Conservation (phyloP, 768 basidiomycete genomes). For the Mycena venus region DNA sequence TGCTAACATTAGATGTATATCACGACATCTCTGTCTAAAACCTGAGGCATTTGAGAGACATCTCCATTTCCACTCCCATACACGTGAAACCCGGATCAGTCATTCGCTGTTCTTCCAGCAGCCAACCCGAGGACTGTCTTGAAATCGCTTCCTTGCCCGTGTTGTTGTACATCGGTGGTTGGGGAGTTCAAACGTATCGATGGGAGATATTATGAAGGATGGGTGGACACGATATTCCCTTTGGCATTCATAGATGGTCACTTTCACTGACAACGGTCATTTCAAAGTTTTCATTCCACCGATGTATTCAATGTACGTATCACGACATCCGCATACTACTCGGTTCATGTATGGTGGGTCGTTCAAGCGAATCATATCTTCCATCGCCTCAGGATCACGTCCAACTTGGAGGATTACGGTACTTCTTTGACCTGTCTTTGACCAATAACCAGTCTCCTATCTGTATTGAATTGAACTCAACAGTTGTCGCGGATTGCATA, state of each 20-base stretch:
- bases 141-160: neutral
- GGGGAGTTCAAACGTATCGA: neutral
- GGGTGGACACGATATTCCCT: too few relatives aligned
- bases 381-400: neutral
- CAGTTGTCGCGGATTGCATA: neutral
- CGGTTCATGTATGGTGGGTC: neutral
- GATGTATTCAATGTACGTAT: neutral
- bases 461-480: neutral
- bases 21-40: neutral
- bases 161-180: neutral
- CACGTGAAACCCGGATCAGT: neutral
- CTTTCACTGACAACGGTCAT: too few relatives aligned
- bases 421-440: too few relatives aligned
- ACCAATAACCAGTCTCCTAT: too few relatives aligned
- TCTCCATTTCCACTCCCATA: neutral
- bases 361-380: conserved; percentile 14
- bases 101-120: neutral
- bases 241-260: neutral
- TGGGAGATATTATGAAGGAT: neutral
- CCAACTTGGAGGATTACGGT: conserved; percentile 1
- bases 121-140: neutral
- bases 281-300: neutral
- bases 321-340: too few relatives aligned
- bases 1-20: neutral
- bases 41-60: neutral